Evolutionary conservation across 768 basidiomycete genomes (phyloP), one percentile per base, ranked within the genome.

Genomic region (Tulasnella sp.): DNA sequence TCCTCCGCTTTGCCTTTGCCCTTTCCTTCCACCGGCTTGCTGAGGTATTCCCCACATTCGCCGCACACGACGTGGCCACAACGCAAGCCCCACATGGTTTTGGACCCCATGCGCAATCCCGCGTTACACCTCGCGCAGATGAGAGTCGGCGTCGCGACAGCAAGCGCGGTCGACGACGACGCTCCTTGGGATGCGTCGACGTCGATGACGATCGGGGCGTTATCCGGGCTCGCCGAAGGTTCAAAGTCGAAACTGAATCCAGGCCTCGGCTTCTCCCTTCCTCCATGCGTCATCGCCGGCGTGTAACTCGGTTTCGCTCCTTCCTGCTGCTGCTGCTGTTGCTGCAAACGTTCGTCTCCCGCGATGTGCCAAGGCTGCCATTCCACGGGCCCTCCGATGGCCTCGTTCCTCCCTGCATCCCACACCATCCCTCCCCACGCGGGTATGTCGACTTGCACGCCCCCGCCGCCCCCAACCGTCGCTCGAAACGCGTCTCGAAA

Each of bases 211-310:
- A 70, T 70, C 6, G 69, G 69, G 35, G 69, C 69, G 29, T 47
- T 70, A 9, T 40, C 69, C 34, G 69, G 32, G 12, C 42, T 70
- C 17, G 35, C 59, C 26, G 40, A 36, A 5, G 69, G 69, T 29
- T 70, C 69, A 47, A 70, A 70, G 69, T 70, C 69, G 42, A 47
- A 70, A 8, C 42, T 44, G 69, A 70, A 70, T 12, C 69, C 69
- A 17, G 69, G 69, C 2, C 47, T 40, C 2, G 69, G 69, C 29
- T 34, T 47, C 35, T 70, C 69, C 66, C 14, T 41, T 5, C 7
- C 7, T n/a, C n/a, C n/a, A n/a, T 67, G 66, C 66, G 66, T 67
- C 66, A 67, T 67, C 2, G 40, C 32, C 22, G 39, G 37, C n/a
- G n/a, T 40, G 22, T 41, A 67, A 7, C 36, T 67, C 39, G 67